Conservation (phyloP, 148 eudicot genomes). For the Vaccinium vitisidaea region DNA sequence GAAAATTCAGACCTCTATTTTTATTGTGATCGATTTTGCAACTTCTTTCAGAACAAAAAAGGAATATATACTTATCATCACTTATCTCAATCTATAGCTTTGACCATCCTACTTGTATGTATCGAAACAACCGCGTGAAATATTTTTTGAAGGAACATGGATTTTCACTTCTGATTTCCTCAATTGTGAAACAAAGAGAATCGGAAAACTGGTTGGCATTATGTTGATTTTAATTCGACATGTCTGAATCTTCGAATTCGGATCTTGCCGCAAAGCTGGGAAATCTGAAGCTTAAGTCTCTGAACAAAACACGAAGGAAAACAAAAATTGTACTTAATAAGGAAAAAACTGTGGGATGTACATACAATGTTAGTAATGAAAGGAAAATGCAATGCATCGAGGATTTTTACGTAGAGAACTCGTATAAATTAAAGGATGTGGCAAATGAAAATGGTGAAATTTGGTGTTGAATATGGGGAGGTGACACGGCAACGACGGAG, state of each 20-base stretch:
- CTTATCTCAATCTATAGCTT: not conserved
- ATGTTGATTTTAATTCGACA: not conserved
- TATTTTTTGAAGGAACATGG: no score
- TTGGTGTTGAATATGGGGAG: no score
- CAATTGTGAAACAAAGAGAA: not conserved
- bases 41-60: not conserved
- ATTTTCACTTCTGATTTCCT: not conserved
- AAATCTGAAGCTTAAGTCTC: conserved; percentile 71
- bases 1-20: not conserved
- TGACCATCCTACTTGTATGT: not conserved
- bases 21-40: not conserved
- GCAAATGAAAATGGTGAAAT: no score
- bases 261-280: conserved; percentile 70
- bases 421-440: no score
- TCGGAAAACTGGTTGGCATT: not conserved
- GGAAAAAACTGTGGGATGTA: not conserved
- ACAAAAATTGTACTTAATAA: not conserved
- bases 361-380: not conserved
- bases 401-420: no score
- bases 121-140: not conserved
- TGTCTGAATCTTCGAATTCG: conserved; percentile 54
- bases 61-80: not conserved
- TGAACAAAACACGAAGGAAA: conserved; percentile 16
- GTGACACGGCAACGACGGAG: no score
- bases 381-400: not conserved